Percentiles rank a stretch among this genome's conserved stretches.
Evolutionary conservation across 2,329 filamentous ascomycete genomes (phyloP).

Genomic region (Rutstroemia sydowiana): DNA sequence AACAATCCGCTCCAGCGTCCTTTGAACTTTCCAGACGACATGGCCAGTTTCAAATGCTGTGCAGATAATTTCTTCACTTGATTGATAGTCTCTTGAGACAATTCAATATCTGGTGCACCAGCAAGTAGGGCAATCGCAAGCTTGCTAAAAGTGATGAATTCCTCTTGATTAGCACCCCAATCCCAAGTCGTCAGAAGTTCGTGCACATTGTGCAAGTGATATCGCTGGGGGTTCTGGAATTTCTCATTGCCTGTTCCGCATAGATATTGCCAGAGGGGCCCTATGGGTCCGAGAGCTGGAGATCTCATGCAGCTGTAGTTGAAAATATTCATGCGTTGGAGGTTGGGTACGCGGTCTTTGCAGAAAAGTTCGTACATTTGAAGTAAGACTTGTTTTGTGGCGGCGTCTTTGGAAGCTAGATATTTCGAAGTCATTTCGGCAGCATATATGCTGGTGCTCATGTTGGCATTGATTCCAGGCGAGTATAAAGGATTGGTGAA

Average conservation of each 20-base stretch:
- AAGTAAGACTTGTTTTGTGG: neutral
- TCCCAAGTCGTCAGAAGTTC: slow-evolving; percentile 19
- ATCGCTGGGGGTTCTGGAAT: slow-evolving; percentile 10
- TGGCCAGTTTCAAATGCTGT: neutral
- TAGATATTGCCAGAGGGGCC: slow-evolving; percentile 22
- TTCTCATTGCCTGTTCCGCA: slow-evolving; percentile 14
- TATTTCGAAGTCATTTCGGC: slow-evolving; percentile 13
- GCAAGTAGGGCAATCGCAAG: slow-evolving; percentile 11
- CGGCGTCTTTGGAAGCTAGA: neutral
- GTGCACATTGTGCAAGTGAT: slow-evolving; percentile 2
- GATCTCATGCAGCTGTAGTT: slow-evolving; percentile 21
- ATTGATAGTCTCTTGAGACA: neutral
- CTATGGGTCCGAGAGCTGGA: slow-evolving; percentile 17
- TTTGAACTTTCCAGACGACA: slow-evolving; percentile 9
- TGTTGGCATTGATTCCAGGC: slow-evolving; percentile 25
- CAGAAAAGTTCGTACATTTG: slow-evolving; percentile 18
- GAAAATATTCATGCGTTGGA: slow-evolving; percentile 23
- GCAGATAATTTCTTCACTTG: neutral
- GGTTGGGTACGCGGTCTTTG: slow-evolving; percentile 13
- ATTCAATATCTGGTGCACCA: slow-evolving; percentile 1
- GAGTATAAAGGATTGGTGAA: slow-evolving; percentile 28
- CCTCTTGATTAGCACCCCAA: slow-evolving; percentile 15
- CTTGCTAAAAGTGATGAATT: slow-evolving; percentile 15
- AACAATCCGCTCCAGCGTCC: slow-evolving; percentile 12
- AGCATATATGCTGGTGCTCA: slow-evolving; percentile 14